Evolutionary conservation across 2,329 filamentous ascomycete genomes (phyloP).

Genomic region (Arachnomyces sp.): DNA sequence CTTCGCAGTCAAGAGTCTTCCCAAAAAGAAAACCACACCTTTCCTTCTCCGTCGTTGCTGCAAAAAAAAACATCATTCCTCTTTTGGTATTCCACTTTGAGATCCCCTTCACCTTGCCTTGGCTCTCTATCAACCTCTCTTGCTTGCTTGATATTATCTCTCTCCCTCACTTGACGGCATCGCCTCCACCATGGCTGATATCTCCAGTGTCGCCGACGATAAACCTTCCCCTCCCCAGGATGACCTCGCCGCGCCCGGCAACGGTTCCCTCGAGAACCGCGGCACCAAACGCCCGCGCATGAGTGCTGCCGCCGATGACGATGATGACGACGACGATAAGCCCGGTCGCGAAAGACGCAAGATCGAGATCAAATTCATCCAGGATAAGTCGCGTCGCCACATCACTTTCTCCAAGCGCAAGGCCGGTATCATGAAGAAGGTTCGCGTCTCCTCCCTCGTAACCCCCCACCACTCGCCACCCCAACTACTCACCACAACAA

Average conservation of each 20-base stretch:
- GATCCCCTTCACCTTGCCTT: slow-evolving; percentile 8
- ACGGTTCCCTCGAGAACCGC: slow-evolving; percentile 64
- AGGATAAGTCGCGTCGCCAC: slow-evolving; percentile 97
- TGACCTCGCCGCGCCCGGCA: slow-evolving; percentile 55
- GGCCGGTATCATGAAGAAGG: slow-evolving; percentile 99
- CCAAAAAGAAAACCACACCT: no score
- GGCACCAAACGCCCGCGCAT: slow-evolving; percentile 85
- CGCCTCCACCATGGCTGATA: slow-evolving; percentile 64
- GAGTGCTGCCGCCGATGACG: slow-evolving; percentile 72
- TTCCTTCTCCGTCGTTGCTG: no score
- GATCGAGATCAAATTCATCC: slow-evolving; percentile 99
- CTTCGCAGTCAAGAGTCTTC: no score
- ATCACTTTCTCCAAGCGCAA: slow-evolving; percentile 99
- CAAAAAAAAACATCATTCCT: slow-evolving; percentile 33
- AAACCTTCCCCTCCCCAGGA: slow-evolving; percentile 69
- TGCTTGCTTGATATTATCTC: slow-evolving; percentile 7
- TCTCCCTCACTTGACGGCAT: slow-evolving; percentile 9
- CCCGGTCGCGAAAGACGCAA: slow-evolving; percentile 95
- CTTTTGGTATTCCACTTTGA: slow-evolving; percentile 29
- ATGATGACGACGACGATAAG: slow-evolving; percentile 97
- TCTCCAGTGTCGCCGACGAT: slow-evolving; percentile 68
- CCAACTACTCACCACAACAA: slow-evolving; percentile 1
- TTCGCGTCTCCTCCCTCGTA: slow-evolving; percentile 40
- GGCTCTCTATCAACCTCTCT: slow-evolving; percentile 4
- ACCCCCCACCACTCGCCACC: slow-evolving; percentile 8